Evolutionary conservation across 768 basidiomycete species (phyloP), one percentile per base, ranked within the genome.

Genomic region (Gyrodon lividus): DNA sequence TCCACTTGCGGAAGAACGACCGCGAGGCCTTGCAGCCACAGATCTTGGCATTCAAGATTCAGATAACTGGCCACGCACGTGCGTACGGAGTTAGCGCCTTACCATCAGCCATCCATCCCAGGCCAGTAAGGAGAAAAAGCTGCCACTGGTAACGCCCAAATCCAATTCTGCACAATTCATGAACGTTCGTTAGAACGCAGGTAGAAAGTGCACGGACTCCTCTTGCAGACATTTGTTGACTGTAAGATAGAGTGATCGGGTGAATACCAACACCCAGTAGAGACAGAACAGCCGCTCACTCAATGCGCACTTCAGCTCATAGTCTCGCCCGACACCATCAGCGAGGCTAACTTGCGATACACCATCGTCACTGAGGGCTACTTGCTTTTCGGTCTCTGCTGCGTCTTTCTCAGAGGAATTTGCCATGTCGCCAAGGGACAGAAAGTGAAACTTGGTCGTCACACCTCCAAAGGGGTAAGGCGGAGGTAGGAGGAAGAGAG

Each of bases 51-150:
- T 16, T 13, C 40, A 42, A 42, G 23, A 7, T 2, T 30, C 5
- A 14, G n/a, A 6, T 43, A 45, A 40, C 16, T 8, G 26, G 13
- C 56, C 23, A 57, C 17, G 19, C 60, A 62, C 48, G 52, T 57
- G 58, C 48, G 39, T 38, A 74, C 69, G 55, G 48, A 46, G 20
- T 19, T 38, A 34, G 34, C 33, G 17, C 34, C 74, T 55, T 37
- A 80, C 78, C 77, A 57, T 78, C 78, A 46, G 74, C 76, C 40
- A 74, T 55, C 77, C 78, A 79, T 49, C 78, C 77, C 5, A 79
- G 59, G 48, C 77, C 78, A 45, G 74, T 68, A 14, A 80, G 64
- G 22, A 70, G 17, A 58, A 80, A 78, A 26, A 80, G 70, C 56
- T 79, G 74, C 46, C 67, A 61, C 48, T 80, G 78, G 64, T 79